Evolutionary conservation across 768 basidiomycete genomes (phyloP), one percentile per base, ranked within the genome.

Genomic region (Lepiota brunneoincarnata): DNA sequence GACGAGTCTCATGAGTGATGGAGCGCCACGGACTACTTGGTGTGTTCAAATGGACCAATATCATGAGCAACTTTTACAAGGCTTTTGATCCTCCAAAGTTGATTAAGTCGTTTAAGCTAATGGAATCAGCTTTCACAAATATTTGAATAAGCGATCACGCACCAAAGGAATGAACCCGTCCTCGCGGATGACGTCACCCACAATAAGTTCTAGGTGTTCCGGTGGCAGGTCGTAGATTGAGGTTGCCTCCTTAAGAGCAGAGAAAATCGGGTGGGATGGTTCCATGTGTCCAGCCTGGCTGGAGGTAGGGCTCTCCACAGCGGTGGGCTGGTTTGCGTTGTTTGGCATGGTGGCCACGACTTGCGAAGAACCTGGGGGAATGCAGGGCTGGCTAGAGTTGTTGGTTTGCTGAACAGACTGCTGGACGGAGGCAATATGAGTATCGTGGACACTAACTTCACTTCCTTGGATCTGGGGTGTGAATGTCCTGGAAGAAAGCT

Each of bases 161-260:
- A 90, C 92, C 80, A 98, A 75, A 58, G 80, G 77, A 11, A 77
- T 68, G 63, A 97, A 93, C 6, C 91, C 84, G 49, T 93, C 84
- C 65, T 91, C 88, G 49, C 82, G 78, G 15, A 90, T 74, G 20
- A 89, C 76, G 23, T 83, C 76, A 10, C 77, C 74, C 15, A 90
- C 76, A 2, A 86, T 64, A 41, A 68, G 67, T 61, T 89, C 86
- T 11, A 91, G 75, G 6, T 77, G 73, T 10, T 66, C 53, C 31
- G 66, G 70, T 20, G 86, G 66, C 23, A 89, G 65, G 47, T 78
- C 67, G 58, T 87, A 85, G n/a, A 89, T 59, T 0, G 70, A 69
- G 0, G 78, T 71, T 17, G 69, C 60, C 34, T 82, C 73, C 37
- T 68, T 68, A 14, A 87, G 66, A 1, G 77, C 72, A 6, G 72